Percentiles rank a stretch among this genome's conserved stretches.
Evolutionary conservation across 768 basidiomycete genomes (phyloP).

Genomic region (Pleurotus giganteus): DNA sequence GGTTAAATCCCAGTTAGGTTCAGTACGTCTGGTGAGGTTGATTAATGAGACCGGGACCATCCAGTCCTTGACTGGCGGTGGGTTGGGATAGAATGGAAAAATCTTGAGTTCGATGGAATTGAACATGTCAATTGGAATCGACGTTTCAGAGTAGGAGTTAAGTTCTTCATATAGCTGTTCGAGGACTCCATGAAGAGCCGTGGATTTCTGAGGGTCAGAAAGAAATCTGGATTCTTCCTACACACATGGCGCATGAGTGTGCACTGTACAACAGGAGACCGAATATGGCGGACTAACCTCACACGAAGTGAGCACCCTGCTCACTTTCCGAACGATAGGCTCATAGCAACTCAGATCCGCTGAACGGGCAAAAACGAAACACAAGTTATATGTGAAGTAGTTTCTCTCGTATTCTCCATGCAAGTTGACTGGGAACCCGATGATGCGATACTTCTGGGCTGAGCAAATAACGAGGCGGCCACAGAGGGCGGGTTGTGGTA

Average conservation of each 20-base stretch:
- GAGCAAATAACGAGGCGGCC: conserved; percentile 87
- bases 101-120: conserved; percentile 96
- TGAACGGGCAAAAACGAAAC: conserved; percentile 91
- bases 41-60: conserved; percentile 91
- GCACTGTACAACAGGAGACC: not conserved
- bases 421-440: conserved; percentile 88
- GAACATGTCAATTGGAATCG: conserved; percentile 86
- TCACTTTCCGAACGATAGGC: conserved; percentile 92
- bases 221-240: conserved; percentile 90
- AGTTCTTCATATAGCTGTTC: conserved; percentile 97
- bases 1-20: conserved; percentile 96
- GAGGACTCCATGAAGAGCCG: conserved; percentile 75
- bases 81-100: conserved; percentile 96
- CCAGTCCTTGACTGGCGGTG: conserved; percentile 89
- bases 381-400: conserved; percentile 83
- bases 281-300: conserved; percentile 58
- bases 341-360: conserved; percentile 96
- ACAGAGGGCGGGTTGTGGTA: conserved; percentile 83
- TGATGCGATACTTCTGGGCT: conserved; percentile 77
- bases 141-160: conserved; percentile 96
- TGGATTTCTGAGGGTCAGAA: conserved; percentile 66
- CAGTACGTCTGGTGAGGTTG: conserved; percentile 73
- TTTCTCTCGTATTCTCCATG: conserved; percentile 77
- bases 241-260: not conserved
- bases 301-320: conserved; percentile 81